These are phyloP conservation scores for Clausena lansium DNA, from an alignment of 345 rosid genomes.

Conservation along the genomic window DNA sequence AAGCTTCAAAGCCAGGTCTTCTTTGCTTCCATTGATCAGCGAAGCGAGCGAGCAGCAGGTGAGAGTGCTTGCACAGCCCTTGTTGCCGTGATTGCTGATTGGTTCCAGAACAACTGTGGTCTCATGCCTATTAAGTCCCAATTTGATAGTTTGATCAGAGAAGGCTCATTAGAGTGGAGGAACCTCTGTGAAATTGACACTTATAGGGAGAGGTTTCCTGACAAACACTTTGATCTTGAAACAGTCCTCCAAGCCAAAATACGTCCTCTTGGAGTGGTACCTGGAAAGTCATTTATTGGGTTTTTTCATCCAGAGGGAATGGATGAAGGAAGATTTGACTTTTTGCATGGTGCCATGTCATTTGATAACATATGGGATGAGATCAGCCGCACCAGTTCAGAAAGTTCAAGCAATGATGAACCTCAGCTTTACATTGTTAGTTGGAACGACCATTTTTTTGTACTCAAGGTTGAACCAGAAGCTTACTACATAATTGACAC, in stretches of 20 bases:
- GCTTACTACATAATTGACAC: conserved; percentile 93
- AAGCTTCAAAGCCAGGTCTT: conserved; percentile 73
- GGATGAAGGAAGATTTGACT: conserved; percentile 71
- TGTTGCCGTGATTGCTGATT: conserved; percentile 92
- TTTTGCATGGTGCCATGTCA: conserved; percentile 86
- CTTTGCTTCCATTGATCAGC: conserved; percentile 94
- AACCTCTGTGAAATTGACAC: conserved; percentile 75
- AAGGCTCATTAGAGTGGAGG: conserved; percentile 96
- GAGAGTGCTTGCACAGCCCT: conserved; percentile 95
- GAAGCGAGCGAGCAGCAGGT: conserved; percentile 90
- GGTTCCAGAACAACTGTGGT: conserved; percentile 78
- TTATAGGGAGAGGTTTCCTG: conserved; percentile 74
- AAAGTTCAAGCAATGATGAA: conserved; percentile 36
- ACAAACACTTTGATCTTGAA: conserved; percentile 93
- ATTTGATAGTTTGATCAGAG: conserved; percentile 83
- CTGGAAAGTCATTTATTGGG: conserved; percentile 83
- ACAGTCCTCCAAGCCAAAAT: conserved; percentile 86
- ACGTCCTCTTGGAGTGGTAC: conserved; percentile 63
- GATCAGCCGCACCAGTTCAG: conserved; percentile 52
- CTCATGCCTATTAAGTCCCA: conserved; percentile 93
- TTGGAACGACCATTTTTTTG: conserved; percentile 97
- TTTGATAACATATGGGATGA: conserved; percentile 97
- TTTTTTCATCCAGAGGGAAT: conserved; percentile 86
- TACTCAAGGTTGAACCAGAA: conserved; percentile 75
- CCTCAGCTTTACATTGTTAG: conserved; percentile 85